These are phyloP conservation scores for Skeletonema tropicum DNA, from an alignment of 108 stramenopile species.

Conservation along the genomic window DNA sequence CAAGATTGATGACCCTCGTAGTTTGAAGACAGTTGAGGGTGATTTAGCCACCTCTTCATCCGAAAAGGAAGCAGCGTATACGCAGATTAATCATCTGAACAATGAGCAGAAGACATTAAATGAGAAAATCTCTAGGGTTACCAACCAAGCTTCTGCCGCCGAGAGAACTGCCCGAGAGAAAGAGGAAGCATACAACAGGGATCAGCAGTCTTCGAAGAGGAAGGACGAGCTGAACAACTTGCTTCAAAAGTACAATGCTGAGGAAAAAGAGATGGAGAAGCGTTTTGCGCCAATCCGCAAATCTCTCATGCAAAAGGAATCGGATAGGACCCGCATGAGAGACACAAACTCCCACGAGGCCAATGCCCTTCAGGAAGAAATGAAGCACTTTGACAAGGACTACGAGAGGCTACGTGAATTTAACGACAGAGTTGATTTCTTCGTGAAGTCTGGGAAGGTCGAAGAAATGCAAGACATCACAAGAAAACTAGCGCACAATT, in stretches of 20 bases:
- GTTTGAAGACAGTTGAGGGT: slow-evolving; percentile 65
- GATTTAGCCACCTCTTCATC: slow-evolving; percentile 52
- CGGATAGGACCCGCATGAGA: slow-evolving; percentile 40
- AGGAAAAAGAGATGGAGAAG: slow-evolving; percentile 58
- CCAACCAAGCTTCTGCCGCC: slow-evolving; percentile 45
- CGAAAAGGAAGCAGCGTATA: slow-evolving; percentile 63
- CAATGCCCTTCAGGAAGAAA: slow-evolving; percentile 19
- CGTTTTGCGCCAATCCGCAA: slow-evolving; percentile 55
- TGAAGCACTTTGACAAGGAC: slow-evolving; percentile 50
- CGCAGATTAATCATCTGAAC: slow-evolving; percentile 66
- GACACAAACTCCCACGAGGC: slow-evolving; percentile 51
- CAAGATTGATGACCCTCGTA: slow-evolving; percentile 44
- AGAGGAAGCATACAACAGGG: slow-evolving; percentile 67
- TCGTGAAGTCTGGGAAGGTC: slow-evolving; percentile 44
- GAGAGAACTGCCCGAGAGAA: slow-evolving; percentile 66
- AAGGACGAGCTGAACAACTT: slow-evolving; percentile 55
- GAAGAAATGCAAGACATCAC: slow-evolving; percentile 55
- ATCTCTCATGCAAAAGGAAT: slow-evolving; percentile 50
- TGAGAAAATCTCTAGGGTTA: slow-evolving; percentile 41
- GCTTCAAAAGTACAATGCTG: slow-evolving; percentile 43
- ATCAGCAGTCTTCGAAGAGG: slow-evolving; percentile 52
- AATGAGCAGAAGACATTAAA: slow-evolving; percentile 67
- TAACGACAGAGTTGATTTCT: slow-evolving; percentile 28
- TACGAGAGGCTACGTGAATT: slow-evolving; percentile 45
- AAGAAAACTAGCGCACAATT: slow-evolving; percentile 19